phyloP scores from a whole-genome alignment of 2,329 filamentous ascomycete species.

The Penicillium sp. region DNA sequence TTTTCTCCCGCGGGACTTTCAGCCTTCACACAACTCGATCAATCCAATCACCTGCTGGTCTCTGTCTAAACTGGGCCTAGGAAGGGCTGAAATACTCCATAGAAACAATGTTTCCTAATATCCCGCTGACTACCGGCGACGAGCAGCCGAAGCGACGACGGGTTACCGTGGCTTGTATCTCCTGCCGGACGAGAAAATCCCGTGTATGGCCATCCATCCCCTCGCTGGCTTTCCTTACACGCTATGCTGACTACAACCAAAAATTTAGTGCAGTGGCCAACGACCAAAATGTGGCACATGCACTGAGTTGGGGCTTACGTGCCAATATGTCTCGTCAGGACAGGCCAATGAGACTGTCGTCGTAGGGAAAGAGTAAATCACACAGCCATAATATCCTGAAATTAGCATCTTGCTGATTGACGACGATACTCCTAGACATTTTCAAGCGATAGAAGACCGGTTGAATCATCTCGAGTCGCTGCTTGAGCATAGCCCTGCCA shows the following conservation, averaged over 20 bases:
- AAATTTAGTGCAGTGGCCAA: slow-evolving; percentile 25
- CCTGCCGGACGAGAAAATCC: slow-evolving; percentile 33
- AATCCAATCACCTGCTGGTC: background rate
- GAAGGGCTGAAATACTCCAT: background rate
- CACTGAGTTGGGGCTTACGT: slow-evolving; percentile 1
- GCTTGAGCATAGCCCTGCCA: background rate
- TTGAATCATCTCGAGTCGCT: slow-evolving; percentile 2
- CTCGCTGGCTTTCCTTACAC: background rate
- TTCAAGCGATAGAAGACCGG: slow-evolving; percentile 3
- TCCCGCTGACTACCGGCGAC: background rate
- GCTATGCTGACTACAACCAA: background rate
- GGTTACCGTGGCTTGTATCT: slow-evolving; percentile 37
- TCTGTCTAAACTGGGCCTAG: background rate
- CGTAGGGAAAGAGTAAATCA: slow-evolving; percentile 2
- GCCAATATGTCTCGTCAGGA: background rate
- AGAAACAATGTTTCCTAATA: background rate
- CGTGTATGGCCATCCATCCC: background rate
- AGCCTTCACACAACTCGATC: background rate
- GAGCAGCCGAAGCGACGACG: slow-evolving; percentile 31
- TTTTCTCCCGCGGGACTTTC: background rate
- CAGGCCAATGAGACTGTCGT: slow-evolving; percentile 2
- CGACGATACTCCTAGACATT: background rate
- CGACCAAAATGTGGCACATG: slow-evolving; percentile 3
- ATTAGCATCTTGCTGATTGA: background rate
- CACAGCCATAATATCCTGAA: background rate